Evolutionary conservation across 129 eudicot species (phyloP), one percentile per base, ranked within the genome.

Genomic region (Artemisia annua): DNA sequence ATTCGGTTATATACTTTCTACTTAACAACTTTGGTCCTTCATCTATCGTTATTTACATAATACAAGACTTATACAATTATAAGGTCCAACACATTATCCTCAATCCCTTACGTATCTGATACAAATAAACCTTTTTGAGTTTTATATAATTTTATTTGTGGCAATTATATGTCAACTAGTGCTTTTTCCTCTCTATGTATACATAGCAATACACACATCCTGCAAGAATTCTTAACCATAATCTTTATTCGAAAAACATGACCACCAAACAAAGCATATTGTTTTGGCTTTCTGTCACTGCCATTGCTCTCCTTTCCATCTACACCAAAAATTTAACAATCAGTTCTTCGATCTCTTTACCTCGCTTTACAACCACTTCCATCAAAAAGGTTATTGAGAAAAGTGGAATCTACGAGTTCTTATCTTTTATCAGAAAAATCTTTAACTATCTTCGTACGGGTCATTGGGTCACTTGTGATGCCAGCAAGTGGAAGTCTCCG

Each of bases 221-320:
- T 11, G 48, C 70, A 66, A 63, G 22, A 49, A 20, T 50, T 48
- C 79, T 74, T 72, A 78, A 72, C 24, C 80, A 65, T 74, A 75
- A 59, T 56, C 53, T 53, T 60, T 7, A 19, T 64, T 64, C 77
- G 51, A 68, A 77, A 72, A 67, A 72, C 76, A 92, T 92, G 98
- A 73, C 58, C 48, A 58, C 82, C 74, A 85, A 72, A 62, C 68
- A 52, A 57, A 54, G 62, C 76, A 50, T 66, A 64, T 59, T 85
- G 44, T 81, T 89, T 76, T 92, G 94, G 96, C 66, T 82, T 13
- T 72, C 85, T 17, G 75, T 83, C 70, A 59, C 80, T 73, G n/a
- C 80, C 51, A 66, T 88, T 79, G 79, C 87, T 26, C 81, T 91
- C 59, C 12, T 86, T 60, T 83, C 98, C 66, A 72, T 85, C 44